Percentiles rank a stretch among this genome's conserved stretches.
phyloP scores from a whole-genome alignment of 345 rosid genomes.

The Ricinus communis region DNA sequence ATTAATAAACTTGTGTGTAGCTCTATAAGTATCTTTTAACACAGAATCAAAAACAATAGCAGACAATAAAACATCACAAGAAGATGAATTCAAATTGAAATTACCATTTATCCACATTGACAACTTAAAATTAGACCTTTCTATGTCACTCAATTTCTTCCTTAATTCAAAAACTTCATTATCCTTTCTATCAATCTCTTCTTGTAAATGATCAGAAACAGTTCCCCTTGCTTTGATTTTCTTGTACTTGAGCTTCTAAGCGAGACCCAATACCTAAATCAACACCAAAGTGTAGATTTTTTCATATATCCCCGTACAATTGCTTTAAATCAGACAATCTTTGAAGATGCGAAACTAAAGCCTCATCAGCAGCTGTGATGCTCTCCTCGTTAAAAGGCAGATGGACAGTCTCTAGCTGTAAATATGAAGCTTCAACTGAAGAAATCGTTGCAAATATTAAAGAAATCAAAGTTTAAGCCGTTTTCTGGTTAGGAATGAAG shows the following conservation, averaged over 20 bases:
- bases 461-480: conserved; percentile 54
- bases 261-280: conserved; percentile 64
- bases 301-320: conserved; percentile 45
- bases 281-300: conserved; percentile 42
- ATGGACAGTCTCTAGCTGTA: conserved; percentile 80
- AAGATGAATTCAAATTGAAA: conserved; percentile 32
- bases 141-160: conserved; percentile 62
- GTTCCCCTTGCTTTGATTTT: conserved; percentile 90
- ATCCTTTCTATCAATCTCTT: conserved; percentile 72
- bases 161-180: conserved; percentile 54
- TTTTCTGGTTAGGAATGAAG: conserved; percentile 88
- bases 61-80: conserved; percentile 58
- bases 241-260: conserved; percentile 84
- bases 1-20: conserved; percentile 60
- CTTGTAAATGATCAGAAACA: conserved; percentile 73
- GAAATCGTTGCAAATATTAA: conserved; percentile 71
- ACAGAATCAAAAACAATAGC: conserved; percentile 64
- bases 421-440: conserved; percentile 83
- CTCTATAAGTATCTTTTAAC: conserved; percentile 61
- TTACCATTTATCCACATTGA: conserved; percentile 53
- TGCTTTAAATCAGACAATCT: conserved; percentile 70
- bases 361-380: conserved; percentile 66
- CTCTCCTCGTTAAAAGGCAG: conserved; percentile 67
- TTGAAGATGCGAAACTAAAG: conserved; percentile 67
- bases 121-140: conserved; percentile 48